These are phyloP conservation scores for Candida sakaeoensis DNA, from an alignment of 805 yeast species.

Conservation along the genomic window DNA sequence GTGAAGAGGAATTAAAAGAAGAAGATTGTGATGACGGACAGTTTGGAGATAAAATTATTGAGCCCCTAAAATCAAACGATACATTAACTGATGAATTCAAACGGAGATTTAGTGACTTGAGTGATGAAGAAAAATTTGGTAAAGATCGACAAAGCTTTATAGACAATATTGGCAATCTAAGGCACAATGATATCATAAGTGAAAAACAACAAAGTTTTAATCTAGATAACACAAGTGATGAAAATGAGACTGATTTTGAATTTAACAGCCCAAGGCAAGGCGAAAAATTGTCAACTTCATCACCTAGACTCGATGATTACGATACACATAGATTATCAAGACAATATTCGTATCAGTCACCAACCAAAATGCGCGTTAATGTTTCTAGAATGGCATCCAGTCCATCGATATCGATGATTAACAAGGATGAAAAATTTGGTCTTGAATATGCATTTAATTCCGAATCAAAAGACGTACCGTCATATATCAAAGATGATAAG, in stretches of 20 bases:
- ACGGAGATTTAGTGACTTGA: constrained; percentile 4
- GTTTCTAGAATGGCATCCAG: constrained; percentile 17
- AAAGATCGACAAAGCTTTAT: constrained; percentile 17
- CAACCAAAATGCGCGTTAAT: constrained; percentile 12
- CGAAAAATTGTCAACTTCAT: background rate
- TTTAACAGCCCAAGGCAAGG: background rate
- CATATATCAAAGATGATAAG: constrained; percentile 37
- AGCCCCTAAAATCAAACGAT: constrained; percentile 21
- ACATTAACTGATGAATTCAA: constrained; percentile 15
- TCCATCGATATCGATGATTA: constrained; percentile 22
- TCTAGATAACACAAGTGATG: constrained; percentile 8
- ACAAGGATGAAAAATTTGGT: constrained; percentile 25
- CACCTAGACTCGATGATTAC: constrained; percentile 5
- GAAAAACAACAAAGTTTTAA: background rate
- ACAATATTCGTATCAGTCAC: constrained; percentile 13
- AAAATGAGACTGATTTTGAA: constrained; percentile 8
- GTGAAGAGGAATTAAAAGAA: constrained; percentile 8
- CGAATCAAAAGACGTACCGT: constrained; percentile 26
- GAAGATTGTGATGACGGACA: constrained; percentile 10
- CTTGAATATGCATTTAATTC: constrained; percentile 30
- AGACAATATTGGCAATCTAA: constrained; percentile 21
- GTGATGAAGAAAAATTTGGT: constrained; percentile 7
- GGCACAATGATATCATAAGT: constrained; percentile 24
- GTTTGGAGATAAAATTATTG: constrained; percentile 15
- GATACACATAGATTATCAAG: constrained; percentile 6